Evolutionary conservation across 2,329 filamentous ascomycete species (phyloP), one percentile per base, ranked within the genome.

Genomic region (Sarocladium brachiariae): DNA sequence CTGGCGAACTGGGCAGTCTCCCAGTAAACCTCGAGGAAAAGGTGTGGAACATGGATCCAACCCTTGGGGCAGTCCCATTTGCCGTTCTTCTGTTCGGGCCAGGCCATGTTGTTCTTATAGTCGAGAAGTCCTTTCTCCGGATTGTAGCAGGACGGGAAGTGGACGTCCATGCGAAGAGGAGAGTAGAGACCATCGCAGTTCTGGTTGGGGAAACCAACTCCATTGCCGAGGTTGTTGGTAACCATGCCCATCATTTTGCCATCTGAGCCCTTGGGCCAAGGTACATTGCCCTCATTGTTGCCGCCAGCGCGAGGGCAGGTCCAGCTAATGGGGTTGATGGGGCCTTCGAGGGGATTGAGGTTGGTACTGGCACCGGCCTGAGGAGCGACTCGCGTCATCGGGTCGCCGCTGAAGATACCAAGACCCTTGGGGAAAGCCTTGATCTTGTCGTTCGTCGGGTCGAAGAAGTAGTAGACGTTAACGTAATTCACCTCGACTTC

Each of bases 401-500:
- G 68, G 60, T 88, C 74, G 48, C 87, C 87, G 53, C 76, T 80
- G 51, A 91, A 60, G 73, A 92, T 88, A 61, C 83, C 80, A 57
- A 92, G 76, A 18, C 83, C 84, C 9, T 75, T 62, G 10, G 87
- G 87, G 70, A 89, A 91, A 13, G 86, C 74, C 58, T 77, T 74
- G 61, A 89, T 77, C 21, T 82, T 73, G 58, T 89, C 83, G 55
- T 83, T 75, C 57, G 80, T 79, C 38, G 70, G 59, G 57, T 84
- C 80, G 63, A 84, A 84, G 67, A 86, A 83, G 70, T 92, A 91
- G 72, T 93, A 93, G 54, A 79, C 78, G 61, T 84, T 83, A 78
- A 85, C 83, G 63, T 88, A 88, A 60, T 84, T 83, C 54, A 87
- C 69, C 39, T 81, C 74, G 16, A 90, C 86, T 31, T 76, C 74